Base-by-base conservation (phyloP, 495 filamentous ascomycete species). In the Glarea lozoyensis region DNA sequence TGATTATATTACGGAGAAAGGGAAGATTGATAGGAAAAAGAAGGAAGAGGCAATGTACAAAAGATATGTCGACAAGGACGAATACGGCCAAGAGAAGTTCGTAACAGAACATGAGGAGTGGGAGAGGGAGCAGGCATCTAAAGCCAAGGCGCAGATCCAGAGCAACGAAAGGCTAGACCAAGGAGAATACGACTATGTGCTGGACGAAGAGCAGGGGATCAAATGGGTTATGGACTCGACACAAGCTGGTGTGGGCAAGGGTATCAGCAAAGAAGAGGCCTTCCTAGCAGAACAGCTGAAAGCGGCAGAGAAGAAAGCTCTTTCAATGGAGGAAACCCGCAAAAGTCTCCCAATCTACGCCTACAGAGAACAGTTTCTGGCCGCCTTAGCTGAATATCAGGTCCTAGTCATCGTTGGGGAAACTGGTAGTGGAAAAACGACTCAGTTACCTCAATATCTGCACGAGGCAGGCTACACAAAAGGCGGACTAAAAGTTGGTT, bases 371-470 rank as follows among this genome's bases (percentile, higher is more conserved):
- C 76, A 76, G 20, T 76, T 93, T 25, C 63, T 88, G 2, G 77
- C 80, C 40, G 76, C 86, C 6, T 67, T 92, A 10, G 80, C 80
- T 37, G 72, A 82, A 21, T 81, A 83, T 43, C 85, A 88, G 43
- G 78, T 89, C 24, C 69, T 88, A 6, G 83, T 98, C 13, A 79
- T 98, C 12, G 96, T 88, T 63, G 92, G 93, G 59, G 81, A 88
- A 9, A 98, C 92, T 42, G 92, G 92, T 58, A 93, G 86, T 52
- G 92, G 92, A 58, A 98, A 98, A 58, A 98, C 93, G 0, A 98
- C 92, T 0, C 92, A 98, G 59, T 75, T 97, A 7, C 92, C 92
- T 2, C 92, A 98, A 60, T 97, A 97, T 47, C 63, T 98, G 11
- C 95, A 83, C 45, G 92, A 98, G 66, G 81, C 88, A 31, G 92